Conservation (phyloP, 805 yeast genomes). For the Zygotorulaspora chibaensis region DNA sequence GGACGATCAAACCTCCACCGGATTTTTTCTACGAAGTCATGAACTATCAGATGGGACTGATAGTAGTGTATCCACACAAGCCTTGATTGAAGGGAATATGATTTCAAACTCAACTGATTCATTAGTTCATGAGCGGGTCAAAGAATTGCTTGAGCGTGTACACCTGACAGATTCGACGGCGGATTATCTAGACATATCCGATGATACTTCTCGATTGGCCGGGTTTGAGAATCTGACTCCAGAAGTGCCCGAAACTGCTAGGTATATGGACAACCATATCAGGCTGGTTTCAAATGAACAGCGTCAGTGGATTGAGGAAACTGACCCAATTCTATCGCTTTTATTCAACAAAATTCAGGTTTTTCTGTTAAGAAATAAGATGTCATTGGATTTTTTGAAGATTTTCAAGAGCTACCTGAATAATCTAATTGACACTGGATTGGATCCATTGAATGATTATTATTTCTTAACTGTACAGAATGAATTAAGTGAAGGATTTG, state of each 20-base stretch:
- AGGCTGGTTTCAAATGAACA: not conserved
- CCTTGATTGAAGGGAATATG: conserved; percentile 13
- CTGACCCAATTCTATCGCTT: conserved; percentile 12
- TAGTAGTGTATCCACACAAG: conserved; percentile 16
- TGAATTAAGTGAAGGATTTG: conserved; percentile 21
- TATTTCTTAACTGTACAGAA: conserved; percentile 20
- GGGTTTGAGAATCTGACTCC: not conserved
- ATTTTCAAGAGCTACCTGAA: conserved; percentile 22
- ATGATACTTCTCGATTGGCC: not conserved
- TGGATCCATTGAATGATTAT: conserved; percentile 23
- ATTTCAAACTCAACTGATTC: conserved; percentile 20
- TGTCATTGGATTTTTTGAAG: conserved; percentile 28
- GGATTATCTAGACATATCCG: conserved; percentile 1
- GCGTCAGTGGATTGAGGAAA: not conserved
- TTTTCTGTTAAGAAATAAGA: conserved; percentile 21
- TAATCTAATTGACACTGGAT: conserved; percentile 16
- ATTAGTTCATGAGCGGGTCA: conserved; percentile 14
- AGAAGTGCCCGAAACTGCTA: not conserved
- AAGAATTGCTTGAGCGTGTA: conserved; percentile 13
- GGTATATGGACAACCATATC: no score
- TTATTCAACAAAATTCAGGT: conserved; percentile 27
- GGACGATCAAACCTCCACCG: conserved; percentile 9
- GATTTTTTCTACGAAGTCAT: conserved; percentile 3
- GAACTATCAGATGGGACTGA: conserved; percentile 3
- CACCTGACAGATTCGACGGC: conserved; percentile 5